Base-by-base conservation (phyloP, 2,329 filamentous ascomycete species). In the Fusarium concolor region DNA sequence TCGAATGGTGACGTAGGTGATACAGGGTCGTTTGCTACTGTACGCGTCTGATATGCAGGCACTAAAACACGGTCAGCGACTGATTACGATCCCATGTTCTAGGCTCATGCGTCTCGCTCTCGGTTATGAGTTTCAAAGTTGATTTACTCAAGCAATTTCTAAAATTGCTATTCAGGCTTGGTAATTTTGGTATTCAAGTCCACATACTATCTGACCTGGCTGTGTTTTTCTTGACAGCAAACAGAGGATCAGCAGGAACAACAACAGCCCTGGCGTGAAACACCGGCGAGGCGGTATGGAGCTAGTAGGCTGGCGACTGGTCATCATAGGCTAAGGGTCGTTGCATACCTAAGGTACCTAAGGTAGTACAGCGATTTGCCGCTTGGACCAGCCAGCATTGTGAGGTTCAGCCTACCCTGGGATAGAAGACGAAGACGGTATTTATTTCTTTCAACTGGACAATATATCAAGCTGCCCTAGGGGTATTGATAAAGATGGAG, bases 1-100 rank as follows among this genome's bases (percentile, higher is more conserved):
- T 52, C n/a, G 28, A 41, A 31, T 56, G 26, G 45, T 67, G 65
- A 67, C 65, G 65, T 67, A 65, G 61, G 20, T 51, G 53, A 59
- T 35, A 59, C 43, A 55, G 35, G 41, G 41, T 41, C 24, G 47
- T 29, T n/a, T 22, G n/a, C 10, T 51, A 58, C 61, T 18, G 52
- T 51, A 42, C 65, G 51, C 54, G 64, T 59, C 53, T 55, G 64
- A 68, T 43, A 68, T 68, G 65, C 59, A 67, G 28, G 49, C 65
- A 67, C 65, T 67, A 67, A 65, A 65, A 68, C 59, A 58, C 60
- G 56, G 53, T 45, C 28, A 53, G 50, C 65, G 55, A 38, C 44
- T 42, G 58, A 59, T 63, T 59, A 37, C 44, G 37, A 41, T 64
- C 44, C 37, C 9, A 37, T 60, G 56, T 45, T 26, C 24, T 26